Percentiles rank a stretch among this genome's conserved stretches.
Conservation (phyloP, 1,284 basidiomycete genomes). For the Marasmius tenuissimus region DNA sequence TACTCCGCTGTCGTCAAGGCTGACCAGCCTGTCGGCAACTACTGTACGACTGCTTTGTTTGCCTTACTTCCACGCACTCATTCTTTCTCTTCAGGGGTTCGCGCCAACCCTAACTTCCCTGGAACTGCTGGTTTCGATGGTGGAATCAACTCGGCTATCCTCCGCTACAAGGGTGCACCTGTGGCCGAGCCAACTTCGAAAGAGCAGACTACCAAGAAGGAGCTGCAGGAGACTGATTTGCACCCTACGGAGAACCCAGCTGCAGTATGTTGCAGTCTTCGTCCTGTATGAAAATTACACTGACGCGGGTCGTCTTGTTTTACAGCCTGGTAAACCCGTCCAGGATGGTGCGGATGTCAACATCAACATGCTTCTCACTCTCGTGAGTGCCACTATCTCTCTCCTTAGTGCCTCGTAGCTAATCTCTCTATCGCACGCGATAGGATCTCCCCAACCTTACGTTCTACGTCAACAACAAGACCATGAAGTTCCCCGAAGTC, state of each 20-base stretch:
- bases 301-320: background rate
- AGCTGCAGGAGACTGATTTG: conserved; percentile 32
- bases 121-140: conserved; percentile 14
- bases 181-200: conserved; percentile 5
- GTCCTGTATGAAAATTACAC: background rate
- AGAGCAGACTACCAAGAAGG: conserved; percentile 7
- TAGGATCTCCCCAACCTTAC: background rate
- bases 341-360: conserved; percentile 36
- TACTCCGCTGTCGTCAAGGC: conserved; percentile 24
- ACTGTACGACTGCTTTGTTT: conserved; percentile 19
- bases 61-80: too few relatives aligned
- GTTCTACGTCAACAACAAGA: conserved; percentile 35
- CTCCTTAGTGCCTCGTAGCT: background rate
- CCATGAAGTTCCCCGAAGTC: conserved; percentile 36
- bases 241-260: conserved; percentile 23
- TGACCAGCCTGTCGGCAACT: conserved; percentile 37
- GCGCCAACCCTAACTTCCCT: conserved; percentile 19
- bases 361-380: conserved; percentile 27
- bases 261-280: conserved; percentile 10
- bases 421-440: background rate
- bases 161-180: conserved; percentile 30
- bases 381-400: conserved; percentile 13
- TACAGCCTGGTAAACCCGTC: conserved; percentile 27
- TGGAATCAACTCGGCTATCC: conserved; percentile 35
- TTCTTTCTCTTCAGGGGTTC: conserved; percentile 15